These are phyloP conservation scores for Raffaelea arxii DNA, from an alignment of 2,329 filamentous ascomycete species.

Conservation along the genomic window DNA sequence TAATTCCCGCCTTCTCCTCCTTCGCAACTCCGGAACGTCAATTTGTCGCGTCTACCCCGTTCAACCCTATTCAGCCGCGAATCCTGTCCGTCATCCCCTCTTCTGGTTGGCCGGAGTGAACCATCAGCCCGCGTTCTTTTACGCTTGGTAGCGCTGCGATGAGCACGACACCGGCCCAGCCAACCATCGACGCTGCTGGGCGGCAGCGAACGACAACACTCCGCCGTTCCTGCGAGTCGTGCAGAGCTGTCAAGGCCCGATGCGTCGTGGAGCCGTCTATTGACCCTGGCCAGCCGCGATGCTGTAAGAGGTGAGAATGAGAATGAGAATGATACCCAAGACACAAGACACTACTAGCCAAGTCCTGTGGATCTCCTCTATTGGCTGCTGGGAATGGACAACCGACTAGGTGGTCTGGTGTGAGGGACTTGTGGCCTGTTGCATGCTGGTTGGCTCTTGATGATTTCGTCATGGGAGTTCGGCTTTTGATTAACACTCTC, in stretches of 20 bases:
- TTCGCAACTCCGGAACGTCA: not conserved
- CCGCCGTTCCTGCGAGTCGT: slow-evolving; percentile 15
- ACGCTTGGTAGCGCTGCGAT: not conserved
- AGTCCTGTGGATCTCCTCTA: not conserved
- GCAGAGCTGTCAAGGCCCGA: slow-evolving; percentile 14
- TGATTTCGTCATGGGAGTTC: no score
- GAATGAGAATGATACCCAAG: no score
- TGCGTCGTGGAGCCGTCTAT: slow-evolving; percentile 10
- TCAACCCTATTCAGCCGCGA: not conserved
- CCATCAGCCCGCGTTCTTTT: not conserved
- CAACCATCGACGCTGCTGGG: not conserved
- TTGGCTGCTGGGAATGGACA: not conserved
- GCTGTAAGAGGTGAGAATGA: slow-evolving; percentile 13
- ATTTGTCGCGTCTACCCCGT: not conserved
- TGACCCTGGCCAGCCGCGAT: slow-evolving; percentile 1
- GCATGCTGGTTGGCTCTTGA: not conserved
- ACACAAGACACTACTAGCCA: not conserved
- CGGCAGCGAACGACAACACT: slow-evolving; percentile 12
- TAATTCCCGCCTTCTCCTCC: not conserved
- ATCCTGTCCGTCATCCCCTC: not conserved
- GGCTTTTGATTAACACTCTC: not conserved
- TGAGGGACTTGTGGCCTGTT: not conserved
- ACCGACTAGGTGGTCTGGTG: not conserved
- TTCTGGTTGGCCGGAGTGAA: not conserved
- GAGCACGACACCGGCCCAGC: not conserved